Percentiles rank a stretch among this genome's conserved stretches.
Conservation (phyloP, 306 rosid genomes). For the Quercus dentata region DNA sequence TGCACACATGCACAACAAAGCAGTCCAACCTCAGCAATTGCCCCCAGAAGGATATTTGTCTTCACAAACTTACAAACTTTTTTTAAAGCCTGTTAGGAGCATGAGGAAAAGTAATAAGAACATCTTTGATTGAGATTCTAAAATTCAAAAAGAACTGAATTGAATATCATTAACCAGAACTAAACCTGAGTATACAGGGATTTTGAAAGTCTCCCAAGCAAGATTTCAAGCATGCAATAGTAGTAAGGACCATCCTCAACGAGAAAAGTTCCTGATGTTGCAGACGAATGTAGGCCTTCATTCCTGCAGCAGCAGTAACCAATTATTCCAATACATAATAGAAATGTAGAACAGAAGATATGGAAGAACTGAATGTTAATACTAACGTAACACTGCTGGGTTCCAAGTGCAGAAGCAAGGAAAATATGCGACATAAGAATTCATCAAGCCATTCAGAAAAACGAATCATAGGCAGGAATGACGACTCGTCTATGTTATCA, state of each 20-base stretch:
- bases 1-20: constrained; percentile 97
- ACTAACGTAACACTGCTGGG: constrained; percentile 93
- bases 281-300: constrained; percentile 85
- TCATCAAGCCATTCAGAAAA: constrained; percentile 99
- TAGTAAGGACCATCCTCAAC: constrained; percentile 97
- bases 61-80: constrained; percentile 91
- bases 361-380: constrained; percentile 11
- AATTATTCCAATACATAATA: constrained; percentile 9
- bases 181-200: constrained; percentile 78
- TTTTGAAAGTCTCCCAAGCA: constrained; percentile 89
- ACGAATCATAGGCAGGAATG: constrained; percentile 77
- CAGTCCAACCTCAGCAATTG: constrained; percentile 96
- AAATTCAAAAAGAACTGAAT: background rate
- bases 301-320: constrained; percentile 60
- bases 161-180: constrained; percentile 11
- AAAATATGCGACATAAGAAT: constrained; percentile 93
- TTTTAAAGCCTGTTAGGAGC: constrained; percentile 71
- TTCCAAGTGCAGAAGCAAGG: constrained; percentile 89
- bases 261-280: constrained; percentile 91
- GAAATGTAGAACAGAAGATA: constrained; percentile 15
- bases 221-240: constrained; percentile 90
- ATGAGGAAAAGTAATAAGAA: constrained; percentile 23
- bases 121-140: constrained; percentile 9
- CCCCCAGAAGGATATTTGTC: constrained; percentile 98
- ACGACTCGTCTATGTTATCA: constrained; percentile 66